A percentile compares a stretch with the other conserved stretches of the same genome.
Conservation (phyloP, 805 yeast species). For the Blastobotrys mokoenaii region DNA sequence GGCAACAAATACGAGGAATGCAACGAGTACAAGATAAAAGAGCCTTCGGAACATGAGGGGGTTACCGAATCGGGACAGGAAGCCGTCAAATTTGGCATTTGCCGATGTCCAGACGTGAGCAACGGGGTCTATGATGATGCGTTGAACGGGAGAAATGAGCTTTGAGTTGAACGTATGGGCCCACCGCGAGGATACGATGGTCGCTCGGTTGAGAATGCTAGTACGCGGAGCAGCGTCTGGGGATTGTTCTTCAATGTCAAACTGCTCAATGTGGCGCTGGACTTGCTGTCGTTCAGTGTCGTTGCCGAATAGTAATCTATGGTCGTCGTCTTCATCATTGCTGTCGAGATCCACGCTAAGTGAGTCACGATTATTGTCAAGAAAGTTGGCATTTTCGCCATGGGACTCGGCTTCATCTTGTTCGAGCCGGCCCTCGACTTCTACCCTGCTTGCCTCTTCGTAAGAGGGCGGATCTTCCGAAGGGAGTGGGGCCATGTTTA, state of each 20-base stretch:
- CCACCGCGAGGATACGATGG: constrained; percentile 13
- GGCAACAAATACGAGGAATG: constrained; percentile 48
- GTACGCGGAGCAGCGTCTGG: not conserved
- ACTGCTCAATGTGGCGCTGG: constrained; percentile 2
- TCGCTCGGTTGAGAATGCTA: constrained; percentile 10
- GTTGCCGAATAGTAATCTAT: not conserved
- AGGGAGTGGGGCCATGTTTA: constrained; percentile 3
- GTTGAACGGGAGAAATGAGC: constrained; percentile 34
- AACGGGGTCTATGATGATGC: constrained; percentile 39
- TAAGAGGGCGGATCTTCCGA: constrained; percentile 12
- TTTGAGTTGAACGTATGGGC: constrained; percentile 16
- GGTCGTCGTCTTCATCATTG: not conserved
- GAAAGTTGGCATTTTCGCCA: constrained; percentile 7
- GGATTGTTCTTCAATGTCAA: constrained; percentile 1
- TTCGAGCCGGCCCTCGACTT: constrained; percentile 2
- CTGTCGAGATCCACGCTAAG: constrained; percentile 1
- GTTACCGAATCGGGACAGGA: constrained; percentile 64
- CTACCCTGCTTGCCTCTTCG: constrained; percentile 3
- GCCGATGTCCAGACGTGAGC: constrained; percentile 30
- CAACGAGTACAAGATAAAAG: constrained; percentile 58
- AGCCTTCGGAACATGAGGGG: constrained; percentile 77
- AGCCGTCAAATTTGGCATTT: constrained; percentile 43
- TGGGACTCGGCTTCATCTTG: constrained; percentile 5
- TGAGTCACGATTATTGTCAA: constrained; percentile 4
- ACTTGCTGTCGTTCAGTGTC: constrained; percentile 6